Conservation (phyloP, 352 stramenopile genomes). For the Pythium inflatum region DNA sequence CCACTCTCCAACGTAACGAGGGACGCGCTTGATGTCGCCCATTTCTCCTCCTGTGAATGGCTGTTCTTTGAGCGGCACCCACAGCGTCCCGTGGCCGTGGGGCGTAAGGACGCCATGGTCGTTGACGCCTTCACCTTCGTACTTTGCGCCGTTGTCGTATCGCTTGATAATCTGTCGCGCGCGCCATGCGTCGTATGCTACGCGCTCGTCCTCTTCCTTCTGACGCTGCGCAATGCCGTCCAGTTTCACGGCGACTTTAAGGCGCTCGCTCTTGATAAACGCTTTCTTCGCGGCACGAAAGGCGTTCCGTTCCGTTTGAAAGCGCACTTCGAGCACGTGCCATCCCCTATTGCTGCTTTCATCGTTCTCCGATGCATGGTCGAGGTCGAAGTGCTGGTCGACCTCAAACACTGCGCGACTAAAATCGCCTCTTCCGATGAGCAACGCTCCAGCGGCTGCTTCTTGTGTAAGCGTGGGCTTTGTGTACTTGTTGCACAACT, state of each 20-base stretch:
- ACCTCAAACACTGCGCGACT: conserved; percentile 50
- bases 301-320: conserved; percentile 47
- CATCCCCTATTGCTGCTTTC: conserved; percentile 21
- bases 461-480: conserved; percentile 37
- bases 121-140: conserved; percentile 60
- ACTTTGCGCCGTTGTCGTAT: conserved; percentile 72
- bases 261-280: conserved; percentile 47
- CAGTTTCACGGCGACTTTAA: conserved; percentile 43
- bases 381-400: conserved; percentile 37
- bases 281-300: conserved; percentile 53
- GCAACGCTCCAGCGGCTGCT: conserved; percentile 53
- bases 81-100: conserved; percentile 63
- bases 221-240: conserved; percentile 37
- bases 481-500: conserved; percentile 42
- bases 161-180: conserved; percentile 60
- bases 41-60: conserved; percentile 24
- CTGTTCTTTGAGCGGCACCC: conserved; percentile 45
- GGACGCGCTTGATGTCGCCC: conserved; percentile 53
- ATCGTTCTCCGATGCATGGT: conserved; percentile 11
- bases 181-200: conserved; percentile 44
- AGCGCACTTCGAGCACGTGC: conserved; percentile 43
- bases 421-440: conserved; percentile 52
- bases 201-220: conserved; percentile 38
- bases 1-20: conserved; percentile 55
- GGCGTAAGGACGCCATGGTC: conserved; percentile 49